Conservation (phyloP, 805 yeast species). For the Metschnikowia corniflorae region DNA sequence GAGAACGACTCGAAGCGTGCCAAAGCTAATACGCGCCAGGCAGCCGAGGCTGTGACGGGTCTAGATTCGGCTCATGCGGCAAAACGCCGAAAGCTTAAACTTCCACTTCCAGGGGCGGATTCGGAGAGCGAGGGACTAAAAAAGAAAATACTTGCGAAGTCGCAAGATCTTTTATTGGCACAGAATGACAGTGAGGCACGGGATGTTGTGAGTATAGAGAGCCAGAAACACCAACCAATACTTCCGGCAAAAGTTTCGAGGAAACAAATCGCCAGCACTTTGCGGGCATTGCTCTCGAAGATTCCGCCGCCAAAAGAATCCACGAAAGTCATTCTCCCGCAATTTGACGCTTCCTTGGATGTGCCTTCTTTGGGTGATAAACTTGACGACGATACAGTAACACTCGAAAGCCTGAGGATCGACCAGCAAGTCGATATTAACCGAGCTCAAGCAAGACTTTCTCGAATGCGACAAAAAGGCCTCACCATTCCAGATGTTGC, state of each 20-base stretch:
- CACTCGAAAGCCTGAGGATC: too few species aligned
- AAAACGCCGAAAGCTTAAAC: constrained; percentile 26
- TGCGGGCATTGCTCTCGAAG: constrained; percentile 5
- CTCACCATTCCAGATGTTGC: constrained; percentile 39
- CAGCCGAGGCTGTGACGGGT: constrained; percentile 22
- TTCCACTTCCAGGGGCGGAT: constrained; percentile 23
- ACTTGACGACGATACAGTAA: too few species aligned
- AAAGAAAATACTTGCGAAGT: constrained; percentile 29
- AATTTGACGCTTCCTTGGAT: constrained; percentile 23
- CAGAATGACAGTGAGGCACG: background rate
- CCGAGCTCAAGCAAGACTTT: constrained; percentile 26
- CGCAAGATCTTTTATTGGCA: constrained; percentile 30
- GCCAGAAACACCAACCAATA: background rate
- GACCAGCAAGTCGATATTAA: constrained; percentile 3
- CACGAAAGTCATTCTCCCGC: constrained; percentile 33
- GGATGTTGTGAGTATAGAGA: background rate
- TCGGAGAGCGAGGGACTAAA: constrained; percentile 25
- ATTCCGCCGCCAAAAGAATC: constrained; percentile 41
- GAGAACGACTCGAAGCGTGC: constrained; percentile 19
- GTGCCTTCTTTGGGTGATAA: too few species aligned
- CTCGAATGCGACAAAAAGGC: constrained; percentile 45
- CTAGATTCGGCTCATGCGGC: constrained; percentile 20
- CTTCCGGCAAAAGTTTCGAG: background rate
- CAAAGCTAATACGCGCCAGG: constrained; percentile 18
- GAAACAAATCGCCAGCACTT: background rate